Evolutionary conservation across 805 yeast species (phyloP), one percentile per base, ranked within the genome.

Genomic region (Yamadazyma akitaensis): DNA sequence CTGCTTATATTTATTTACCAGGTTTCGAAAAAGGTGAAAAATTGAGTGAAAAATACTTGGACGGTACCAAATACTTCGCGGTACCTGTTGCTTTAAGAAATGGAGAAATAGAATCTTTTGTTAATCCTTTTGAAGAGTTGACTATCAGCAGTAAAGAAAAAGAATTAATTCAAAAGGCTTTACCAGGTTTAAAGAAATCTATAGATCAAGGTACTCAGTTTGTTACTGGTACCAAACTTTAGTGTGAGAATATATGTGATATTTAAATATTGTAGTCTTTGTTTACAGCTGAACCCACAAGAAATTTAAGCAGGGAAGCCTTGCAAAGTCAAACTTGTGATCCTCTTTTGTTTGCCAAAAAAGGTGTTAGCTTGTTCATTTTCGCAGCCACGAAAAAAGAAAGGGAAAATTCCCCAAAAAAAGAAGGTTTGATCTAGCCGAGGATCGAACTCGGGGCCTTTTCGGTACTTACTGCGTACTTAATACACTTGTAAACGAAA

Each of bases 1-100:
- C 79, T 9, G 69, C 81, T 2, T 78, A 71, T 57, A 62, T 78
- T 28, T 79, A 79, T 58, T 73, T 85, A 51, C 79, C 80, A 12
- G 82, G 80, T 16, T 58, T 79, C 19, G 66, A 66, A 34, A 71
- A 75, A 38, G 88, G 85, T 30, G 58, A 65, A 30, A 59, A 62
- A 42, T 65, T 77, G 37, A 64, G 74, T 10, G 43, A 63, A 11
- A 61, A 62, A 40, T 51, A 61, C 48, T 64, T 70, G 46, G 61
- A 71, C 26, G 68, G 72, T 2, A 68, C 65, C 17, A 72, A 68
- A 6, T 77, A 68, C 59, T 77, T 77, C 54, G 71, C 80, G 5
- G 70, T 76, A 17, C 82, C 82, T 2, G 72, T 77, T 11, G 53
- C 59, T 19, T 63, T 78, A 43, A 60, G 60, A 46, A 58, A 62